Base-by-base conservation (phyloP, 257 asterid genomes). In the Coffea canephora region DNA sequence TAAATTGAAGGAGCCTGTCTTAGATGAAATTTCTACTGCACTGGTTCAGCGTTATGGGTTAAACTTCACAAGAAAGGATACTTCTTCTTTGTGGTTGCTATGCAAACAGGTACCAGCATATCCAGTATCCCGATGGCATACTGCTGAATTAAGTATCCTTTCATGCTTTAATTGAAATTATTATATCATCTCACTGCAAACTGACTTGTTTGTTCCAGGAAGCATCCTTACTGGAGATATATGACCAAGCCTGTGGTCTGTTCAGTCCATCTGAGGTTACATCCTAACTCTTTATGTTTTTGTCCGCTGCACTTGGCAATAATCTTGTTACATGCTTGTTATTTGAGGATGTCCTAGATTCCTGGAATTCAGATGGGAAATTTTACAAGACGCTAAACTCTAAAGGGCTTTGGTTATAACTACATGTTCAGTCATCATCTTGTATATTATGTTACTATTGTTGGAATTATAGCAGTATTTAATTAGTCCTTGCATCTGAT, bases 201-300 rank as follows among this genome's bases (percentile, higher is more conserved):
- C 11, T 69, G 46, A 78, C 76, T 82, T 71, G 49, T 81, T 84
- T 82, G 72, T 85, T n/a, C 19, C 83, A 94, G 99, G 99, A 96
- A 91, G 98, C 99, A 59, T 90, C 99, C 80, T 85, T 92, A 74
- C 78, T 92, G 84, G 91, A 90, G 84, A 87, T 79, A 78, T 91
- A 97, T 43, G 87, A 88, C 88, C 97, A 89, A 88, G 98, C 99
- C 59, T 96, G 99, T 85, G 90, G 92, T 74, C 87, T 96, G 70
- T 94, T 96, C 86, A 90, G 74, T 83, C 89, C 95, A 75, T 78
- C 91, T 71, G 95, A 94, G 98, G 99, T 94, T 91, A 54, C n/a
- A 41, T 54, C 19, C 43, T 69, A 25, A 25, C 36, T 46, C 23
- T 25, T 71, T 77, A 27, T 57, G 54, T 54, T 50, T 70, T 49